Evolutionary conservation across 1,284 basidiomycete genomes (phyloP).

Genomic region (Sanghuangporus weigelae): DNA sequence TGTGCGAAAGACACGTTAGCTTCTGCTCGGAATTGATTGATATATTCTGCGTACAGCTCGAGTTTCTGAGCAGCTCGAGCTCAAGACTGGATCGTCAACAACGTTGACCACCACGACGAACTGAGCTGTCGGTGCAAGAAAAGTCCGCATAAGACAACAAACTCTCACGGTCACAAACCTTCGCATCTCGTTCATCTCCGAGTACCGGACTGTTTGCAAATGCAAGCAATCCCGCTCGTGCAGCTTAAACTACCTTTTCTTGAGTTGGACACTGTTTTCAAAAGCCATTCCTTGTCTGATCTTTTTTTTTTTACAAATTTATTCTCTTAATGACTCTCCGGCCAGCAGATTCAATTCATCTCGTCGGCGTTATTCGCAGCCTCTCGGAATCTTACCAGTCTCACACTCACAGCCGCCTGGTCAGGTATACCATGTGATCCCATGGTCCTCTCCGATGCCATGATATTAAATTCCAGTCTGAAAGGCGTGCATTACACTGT

Average conservation of each 20-base stretch:
- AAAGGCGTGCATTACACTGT: not conserved
- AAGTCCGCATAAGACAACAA: not conserved
- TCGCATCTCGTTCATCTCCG: not conserved
- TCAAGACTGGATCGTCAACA: not conserved
- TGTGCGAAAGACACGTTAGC: not conserved
- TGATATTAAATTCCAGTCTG: not conserved
- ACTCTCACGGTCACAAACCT: not conserved
- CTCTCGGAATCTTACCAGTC: not conserved
- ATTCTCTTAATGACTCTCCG: not conserved
- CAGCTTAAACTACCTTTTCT: not conserved
- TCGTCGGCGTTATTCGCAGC: constrained; percentile 3
- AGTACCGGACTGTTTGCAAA: not conserved
- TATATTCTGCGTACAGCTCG: not conserved
- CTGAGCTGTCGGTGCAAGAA: too few relatives aligned
- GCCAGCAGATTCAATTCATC: not conserved
- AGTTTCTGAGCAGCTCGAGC: not conserved
- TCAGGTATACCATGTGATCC: not conserved
- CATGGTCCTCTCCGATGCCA: not conserved
- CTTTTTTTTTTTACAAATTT: not conserved
- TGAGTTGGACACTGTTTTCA: not conserved
- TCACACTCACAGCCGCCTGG: not conserved
- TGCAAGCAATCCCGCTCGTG: not conserved
- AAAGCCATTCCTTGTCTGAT: not conserved
- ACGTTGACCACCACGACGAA: not conserved
- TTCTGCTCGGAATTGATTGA: not conserved